Evolutionary conservation across 2,329 filamentous ascomycete species (phyloP).

Genomic region (Stachybotrys chlorohalonatus): DNA sequence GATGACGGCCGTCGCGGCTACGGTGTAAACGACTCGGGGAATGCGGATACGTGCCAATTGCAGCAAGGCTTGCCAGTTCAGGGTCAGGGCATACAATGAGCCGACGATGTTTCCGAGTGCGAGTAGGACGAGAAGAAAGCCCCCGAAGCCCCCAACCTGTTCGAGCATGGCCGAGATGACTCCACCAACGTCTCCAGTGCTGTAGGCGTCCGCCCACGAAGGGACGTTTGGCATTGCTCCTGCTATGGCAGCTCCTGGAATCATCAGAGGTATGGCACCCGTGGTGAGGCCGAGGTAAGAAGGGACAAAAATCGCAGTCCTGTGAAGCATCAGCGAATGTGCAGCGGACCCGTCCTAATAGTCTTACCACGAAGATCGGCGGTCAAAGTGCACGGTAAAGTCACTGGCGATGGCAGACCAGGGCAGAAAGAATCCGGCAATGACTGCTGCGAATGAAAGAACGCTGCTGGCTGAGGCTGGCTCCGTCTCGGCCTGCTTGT

Average conservation of each 20-base stretch:
- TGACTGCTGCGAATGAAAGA: background rate
- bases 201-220: slow-evolving; percentile 18
- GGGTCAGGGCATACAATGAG: slow-evolving; percentile 28
- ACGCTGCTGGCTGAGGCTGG: background rate
- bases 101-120: slow-evolving; percentile 26
- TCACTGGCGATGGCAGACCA: background rate
- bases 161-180: slow-evolving; percentile 21
- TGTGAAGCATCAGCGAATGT: slow-evolving; percentile 12
- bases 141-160: slow-evolving; percentile 22
- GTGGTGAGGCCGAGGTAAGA: slow-evolving; percentile 41
- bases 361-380: background rate
- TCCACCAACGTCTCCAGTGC: slow-evolving; percentile 18
- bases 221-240: slow-evolving; percentile 20
- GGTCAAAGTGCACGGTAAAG: too few species aligned
- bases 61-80: slow-evolving; percentile 30
- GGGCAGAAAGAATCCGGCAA: background rate
- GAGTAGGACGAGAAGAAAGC: slow-evolving; percentile 22
- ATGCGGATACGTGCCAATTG: slow-evolving; percentile 28
- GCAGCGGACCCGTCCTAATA: background rate
- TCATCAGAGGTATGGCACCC: slow-evolving; percentile 22
- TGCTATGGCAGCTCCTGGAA: slow-evolving; percentile 29
- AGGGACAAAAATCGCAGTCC: slow-evolving; percentile 12
- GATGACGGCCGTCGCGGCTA: slow-evolving; percentile 9
- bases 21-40: slow-evolving; percentile 30
- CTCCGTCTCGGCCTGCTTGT: background rate